Evolutionary conservation across 2,329 filamentous ascomycete genomes (phyloP).

Genomic region (Colletotrichum sp.): DNA sequence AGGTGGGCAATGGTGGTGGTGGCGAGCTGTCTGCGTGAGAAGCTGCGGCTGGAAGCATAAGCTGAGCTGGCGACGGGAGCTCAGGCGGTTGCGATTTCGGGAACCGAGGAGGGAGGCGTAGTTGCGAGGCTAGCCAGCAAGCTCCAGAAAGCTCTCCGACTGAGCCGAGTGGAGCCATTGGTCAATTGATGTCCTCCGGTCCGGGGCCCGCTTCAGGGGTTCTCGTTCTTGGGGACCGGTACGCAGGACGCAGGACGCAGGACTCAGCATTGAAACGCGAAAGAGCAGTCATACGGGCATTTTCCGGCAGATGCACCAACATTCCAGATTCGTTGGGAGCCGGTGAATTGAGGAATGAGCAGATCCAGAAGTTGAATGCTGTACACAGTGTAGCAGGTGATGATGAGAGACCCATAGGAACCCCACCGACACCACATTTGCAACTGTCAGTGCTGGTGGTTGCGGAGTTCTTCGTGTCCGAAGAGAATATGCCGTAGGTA

Average conservation of each 20-base stretch:
- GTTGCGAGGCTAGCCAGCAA: not conserved
- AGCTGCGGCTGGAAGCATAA: not conserved
- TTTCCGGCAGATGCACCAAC: not conserved
- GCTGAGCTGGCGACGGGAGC: not conserved
- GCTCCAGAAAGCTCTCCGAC: constrained; percentile 17
- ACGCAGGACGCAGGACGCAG: not conserved
- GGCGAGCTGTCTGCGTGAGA: not conserved
- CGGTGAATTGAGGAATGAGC: not conserved
- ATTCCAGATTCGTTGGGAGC: constrained; percentile 6
- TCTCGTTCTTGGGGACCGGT: not conserved
- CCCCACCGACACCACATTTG: not conserved
- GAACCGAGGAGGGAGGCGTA: not conserved
- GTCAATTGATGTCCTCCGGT: constrained; percentile 6
- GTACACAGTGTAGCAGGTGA: not conserved
- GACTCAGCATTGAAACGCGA: not conserved
- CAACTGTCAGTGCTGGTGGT: not conserved
- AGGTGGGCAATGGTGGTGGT: not conserved
- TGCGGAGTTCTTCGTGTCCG: not conserved
- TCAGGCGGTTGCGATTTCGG: constrained; percentile 2
- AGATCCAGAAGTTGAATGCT: not conserved
- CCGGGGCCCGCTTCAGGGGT: not conserved
- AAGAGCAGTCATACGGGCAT: constrained; percentile 3
- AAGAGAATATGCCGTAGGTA: not conserved
- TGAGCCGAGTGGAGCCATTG: constrained; percentile 5
- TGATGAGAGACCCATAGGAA: not conserved